Evolutionary conservation across 176 grass and related monocot species (phyloP).

Genomic region (Eragrostis curvula): DNA sequence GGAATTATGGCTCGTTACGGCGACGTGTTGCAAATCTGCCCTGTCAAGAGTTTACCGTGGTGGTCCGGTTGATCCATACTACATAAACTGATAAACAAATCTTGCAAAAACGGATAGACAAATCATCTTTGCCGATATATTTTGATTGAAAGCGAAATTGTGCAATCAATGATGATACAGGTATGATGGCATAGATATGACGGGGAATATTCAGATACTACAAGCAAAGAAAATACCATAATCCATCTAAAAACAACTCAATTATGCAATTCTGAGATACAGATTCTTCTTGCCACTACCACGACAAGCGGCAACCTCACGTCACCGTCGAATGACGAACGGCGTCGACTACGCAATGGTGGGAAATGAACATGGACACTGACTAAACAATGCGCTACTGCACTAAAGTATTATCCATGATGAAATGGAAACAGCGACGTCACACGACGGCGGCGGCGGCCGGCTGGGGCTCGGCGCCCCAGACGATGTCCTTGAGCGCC

Average conservation of each 20-base stretch:
- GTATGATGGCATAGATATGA: background rate
- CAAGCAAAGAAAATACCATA: background rate
- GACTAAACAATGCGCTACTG: constrained; percentile 21
- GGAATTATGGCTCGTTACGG: background rate
- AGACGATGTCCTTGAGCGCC: constrained; percentile 73
- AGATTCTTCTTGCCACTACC: constrained; percentile 27
- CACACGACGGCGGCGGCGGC: constrained; percentile 7
- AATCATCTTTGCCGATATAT: no score
- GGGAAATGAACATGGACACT: constrained; percentile 13
- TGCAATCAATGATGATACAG: background rate
- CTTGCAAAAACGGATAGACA: no score
- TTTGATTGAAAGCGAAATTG: no score
- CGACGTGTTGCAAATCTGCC: background rate
- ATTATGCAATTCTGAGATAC: constrained; percentile 28
- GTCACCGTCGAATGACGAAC: constrained; percentile 23
- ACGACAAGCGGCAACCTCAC: constrained; percentile 12
- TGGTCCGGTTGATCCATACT: background rate
- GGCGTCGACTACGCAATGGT: background rate
- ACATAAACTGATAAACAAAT: no score
- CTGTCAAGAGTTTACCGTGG: background rate
- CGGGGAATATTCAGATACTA: constrained; percentile 34
- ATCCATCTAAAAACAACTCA: background rate
- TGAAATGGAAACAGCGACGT: background rate
- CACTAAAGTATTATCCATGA: background rate
- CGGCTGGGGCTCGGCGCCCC: constrained; percentile 37